Evolutionary conservation across 2,329 filamentous ascomycete genomes (phyloP).

Genomic region (Zymoseptoria ardabiliae): DNA sequence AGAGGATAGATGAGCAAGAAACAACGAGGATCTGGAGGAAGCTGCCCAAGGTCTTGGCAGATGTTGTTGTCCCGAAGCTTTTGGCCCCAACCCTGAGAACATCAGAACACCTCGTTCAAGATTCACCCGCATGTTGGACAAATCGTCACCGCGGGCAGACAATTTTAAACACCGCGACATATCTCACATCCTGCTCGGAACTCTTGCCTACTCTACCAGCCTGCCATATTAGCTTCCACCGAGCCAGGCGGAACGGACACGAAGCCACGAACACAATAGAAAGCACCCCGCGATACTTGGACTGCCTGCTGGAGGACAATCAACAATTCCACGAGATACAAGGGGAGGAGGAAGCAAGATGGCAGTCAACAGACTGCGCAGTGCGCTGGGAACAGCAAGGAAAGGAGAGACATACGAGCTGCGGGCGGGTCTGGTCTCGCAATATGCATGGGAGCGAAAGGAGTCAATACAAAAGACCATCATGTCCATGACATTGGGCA

Average conservation of each 20-base stretch:
- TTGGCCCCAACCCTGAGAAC: not conserved
- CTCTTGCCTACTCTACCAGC: not conserved
- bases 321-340: not conserved
- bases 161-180: not conserved
- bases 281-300: not conserved
- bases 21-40: not conserved
- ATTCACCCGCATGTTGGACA: not conserved
- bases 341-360: constrained; percentile 41
- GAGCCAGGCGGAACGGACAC: constrained; percentile 1
- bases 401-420: constrained; percentile 99
- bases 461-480: constrained; percentile 99
- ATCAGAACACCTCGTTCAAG: not conserved
- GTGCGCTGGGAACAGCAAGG: constrained; percentile 82
- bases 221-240: not conserved
- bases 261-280: not conserved
- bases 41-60: not conserved
- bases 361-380: constrained; percentile 94
- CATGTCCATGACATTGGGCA: constrained; percentile 99
- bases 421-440: constrained; percentile 86
- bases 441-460: constrained; percentile 98
- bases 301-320: not conserved
- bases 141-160: not conserved
- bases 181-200: not conserved
- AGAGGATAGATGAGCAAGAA: not conserved
- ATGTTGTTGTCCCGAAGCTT: not conserved